Percentiles rank a stretch among this genome's conserved stretches.
Conservation (phyloP, 108 stramenopile species). For the Cyclotella choctawhatcheeana region DNA sequence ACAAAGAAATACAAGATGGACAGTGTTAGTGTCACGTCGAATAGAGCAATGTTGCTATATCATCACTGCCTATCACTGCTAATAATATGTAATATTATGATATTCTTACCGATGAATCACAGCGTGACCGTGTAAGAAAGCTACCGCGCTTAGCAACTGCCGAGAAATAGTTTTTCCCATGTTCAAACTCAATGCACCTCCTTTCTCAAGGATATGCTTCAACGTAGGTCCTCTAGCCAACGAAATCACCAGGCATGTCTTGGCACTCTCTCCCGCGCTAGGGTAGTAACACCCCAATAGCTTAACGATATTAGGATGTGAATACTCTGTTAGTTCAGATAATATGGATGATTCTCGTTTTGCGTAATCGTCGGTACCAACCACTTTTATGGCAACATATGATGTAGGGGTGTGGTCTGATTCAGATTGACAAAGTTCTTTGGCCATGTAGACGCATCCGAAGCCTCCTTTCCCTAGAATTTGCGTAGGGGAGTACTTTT, state of each 20-base stretch:
- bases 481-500: conserved; percentile 76
- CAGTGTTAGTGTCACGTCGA: not conserved
- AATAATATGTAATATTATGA: not conserved
- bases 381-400: conserved; percentile 82
- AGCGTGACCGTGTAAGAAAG: conserved; percentile 83
- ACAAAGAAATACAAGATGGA: conserved; percentile 1
- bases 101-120: conserved; percentile 59
- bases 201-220: conserved; percentile 67
- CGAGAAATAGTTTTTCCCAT: conserved; percentile 69
- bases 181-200: conserved; percentile 78
- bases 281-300: conserved; percentile 65
- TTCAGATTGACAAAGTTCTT: conserved; percentile 31
- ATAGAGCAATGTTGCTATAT: not conserved
- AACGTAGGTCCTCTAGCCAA: conserved; percentile 69
- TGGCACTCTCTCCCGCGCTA: conserved; percentile 29
- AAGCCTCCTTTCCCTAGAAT: conserved; percentile 77
- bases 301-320: conserved; percentile 81
- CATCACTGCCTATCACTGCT: not conserved
- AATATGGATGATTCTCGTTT: conserved; percentile 79
- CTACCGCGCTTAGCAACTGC: conserved; percentile 77
- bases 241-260: conserved; percentile 42
- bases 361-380: conserved; percentile 72
- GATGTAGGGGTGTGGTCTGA: conserved; percentile 37
- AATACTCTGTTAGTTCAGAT: conserved; percentile 55
- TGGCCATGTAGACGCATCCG: conserved; percentile 85